Evolutionary conservation across 257 asterid genomes (phyloP), one percentile per base, ranked within the genome.

Genomic region (Pogostemon cablin): DNA sequence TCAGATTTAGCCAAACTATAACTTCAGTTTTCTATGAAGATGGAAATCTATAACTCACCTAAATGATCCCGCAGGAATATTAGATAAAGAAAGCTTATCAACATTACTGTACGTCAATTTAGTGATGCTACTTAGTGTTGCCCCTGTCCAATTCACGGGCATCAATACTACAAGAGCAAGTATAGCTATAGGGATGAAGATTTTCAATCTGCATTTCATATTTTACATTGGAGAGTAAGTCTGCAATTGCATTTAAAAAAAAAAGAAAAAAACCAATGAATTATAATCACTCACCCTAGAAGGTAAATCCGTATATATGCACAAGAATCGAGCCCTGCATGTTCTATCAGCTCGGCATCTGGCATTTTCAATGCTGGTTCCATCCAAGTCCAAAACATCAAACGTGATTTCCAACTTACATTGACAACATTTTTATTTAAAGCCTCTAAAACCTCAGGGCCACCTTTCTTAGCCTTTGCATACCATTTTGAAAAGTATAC

Each of bases 401-500:
- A 56, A 76, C 88, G 86, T 10, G 82, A 72, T 56, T 72, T 78
- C 65, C 70, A 62, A 66, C 90, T 90, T 69, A 84, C 57, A 58
- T 90, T 86, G 61, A 87, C 84, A 49, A 86, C 72, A 42, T 80
- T 85, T 62, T 56, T 82, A 74, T 80, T 71, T 34, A 62, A 37
- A 38, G 84, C 42, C 7, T 92, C 95, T 0, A 87, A 78, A 46
- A 76, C 68, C 75, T 71, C 79, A 1, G 96, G 92, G 68, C 87
- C 83, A 35, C 85, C 86, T 72, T 95, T 81, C 81, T 80, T 84
- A 34, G 92, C 96, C 82, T 82, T 90, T 66, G 66, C 76, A 48
- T 90, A 92, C 96, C 96, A 92, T 88, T 92, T 92, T 12, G 98
- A 82, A 62, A 90, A 92, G 79, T 90, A 92, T 5, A 92, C 96